These are phyloP conservation scores for Arabis hirsuta DNA, from an alignment of 345 rosid species.

Conservation along the genomic window DNA sequence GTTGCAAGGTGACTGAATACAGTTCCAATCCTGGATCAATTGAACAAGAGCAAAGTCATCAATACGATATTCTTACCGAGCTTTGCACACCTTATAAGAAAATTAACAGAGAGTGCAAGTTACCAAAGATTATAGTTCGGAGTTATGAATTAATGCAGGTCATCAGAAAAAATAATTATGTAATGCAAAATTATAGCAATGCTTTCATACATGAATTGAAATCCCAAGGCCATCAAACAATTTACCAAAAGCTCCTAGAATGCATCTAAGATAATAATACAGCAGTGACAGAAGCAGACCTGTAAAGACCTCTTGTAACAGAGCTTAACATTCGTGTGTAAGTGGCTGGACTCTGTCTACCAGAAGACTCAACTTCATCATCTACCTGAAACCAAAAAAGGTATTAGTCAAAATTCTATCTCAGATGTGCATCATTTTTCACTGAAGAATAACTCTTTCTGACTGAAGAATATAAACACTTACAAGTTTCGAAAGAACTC, in stretches of 20 bases:
- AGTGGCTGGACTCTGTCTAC: conserved; percentile 70
- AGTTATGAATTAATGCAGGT: neutral
- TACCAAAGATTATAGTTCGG: conserved; percentile 1
- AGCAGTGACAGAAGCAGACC: conserved; percentile 51
- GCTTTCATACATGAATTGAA: conserved; percentile 12
- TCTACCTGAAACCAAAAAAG: conserved; percentile 62
- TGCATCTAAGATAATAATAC: conserved; percentile 8
- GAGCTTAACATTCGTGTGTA: conserved; percentile 65
- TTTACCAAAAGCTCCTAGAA: conserved; percentile 10
- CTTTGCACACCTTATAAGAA: conserved; percentile 11
- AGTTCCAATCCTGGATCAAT: conserved; percentile 74
- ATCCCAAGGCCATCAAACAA: neutral
- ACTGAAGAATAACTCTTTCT: conserved; percentile 18
- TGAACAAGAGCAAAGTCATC: conserved; percentile 23
- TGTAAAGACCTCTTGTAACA: conserved; percentile 81
- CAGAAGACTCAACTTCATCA: conserved; percentile 57
- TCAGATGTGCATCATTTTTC: conserved; percentile 13
- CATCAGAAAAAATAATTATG: neutral
- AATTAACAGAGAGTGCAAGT: conserved; percentile 17
- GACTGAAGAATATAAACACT: conserved; percentile 44
- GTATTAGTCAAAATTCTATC: conserved; percentile 29
- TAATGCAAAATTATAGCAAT: neutral
- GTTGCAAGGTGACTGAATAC: conserved; percentile 77
- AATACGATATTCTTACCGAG: conserved; percentile 21
- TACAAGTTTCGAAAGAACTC: conserved; percentile 81